Conservation (phyloP, 768 basidiomycete species). For the Amanita molliuscula region DNA sequence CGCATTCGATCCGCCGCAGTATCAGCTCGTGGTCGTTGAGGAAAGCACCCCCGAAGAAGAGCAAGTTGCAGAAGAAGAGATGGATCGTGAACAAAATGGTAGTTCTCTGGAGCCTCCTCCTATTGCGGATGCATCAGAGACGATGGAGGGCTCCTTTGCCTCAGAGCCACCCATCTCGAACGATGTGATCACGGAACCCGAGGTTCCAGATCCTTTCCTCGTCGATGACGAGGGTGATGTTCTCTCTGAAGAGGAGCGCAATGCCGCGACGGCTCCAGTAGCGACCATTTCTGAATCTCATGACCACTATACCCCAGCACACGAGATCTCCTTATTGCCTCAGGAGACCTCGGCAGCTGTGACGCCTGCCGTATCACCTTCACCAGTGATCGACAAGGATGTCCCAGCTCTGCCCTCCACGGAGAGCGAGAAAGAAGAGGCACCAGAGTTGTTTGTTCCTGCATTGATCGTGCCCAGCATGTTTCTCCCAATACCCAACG, state of each 20-base stretch:
- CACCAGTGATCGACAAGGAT: slow-evolving; percentile 40
- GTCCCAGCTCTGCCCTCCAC: slow-evolving; percentile 38
- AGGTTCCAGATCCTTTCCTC: slow-evolving; percentile 52
- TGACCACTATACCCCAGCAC: slow-evolving; percentile 24
- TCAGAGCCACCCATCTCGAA: not conserved
- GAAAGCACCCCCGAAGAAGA: slow-evolving; percentile 3
- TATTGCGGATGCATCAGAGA: not conserved
- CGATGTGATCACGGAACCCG: slow-evolving; percentile 23
- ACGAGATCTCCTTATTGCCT: slow-evolving; percentile 30
- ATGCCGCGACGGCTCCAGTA: slow-evolving; percentile 14
- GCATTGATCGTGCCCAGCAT: slow-evolving; percentile 63
- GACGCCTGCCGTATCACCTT: slow-evolving; percentile 9
- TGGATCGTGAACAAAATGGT: slow-evolving; percentile 1
- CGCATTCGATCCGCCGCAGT: not conserved
- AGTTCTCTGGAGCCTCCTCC: not conserved
- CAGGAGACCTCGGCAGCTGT: slow-evolving; percentile 12
- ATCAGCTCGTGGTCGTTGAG: slow-evolving; percentile 4
- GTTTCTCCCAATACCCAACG: slow-evolving; percentile 86
- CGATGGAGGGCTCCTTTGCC: not conserved
- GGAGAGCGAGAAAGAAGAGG: slow-evolving; percentile 36
- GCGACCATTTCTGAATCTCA: slow-evolving; percentile 18
- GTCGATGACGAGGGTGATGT: slow-evolving; percentile 44
- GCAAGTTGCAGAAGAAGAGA: not conserved
- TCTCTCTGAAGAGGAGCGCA: slow-evolving; percentile 27
- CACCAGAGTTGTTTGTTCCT: slow-evolving; percentile 55